Percentiles rank a stretch among this genome's conserved stretches.
Evolutionary conservation across 2,329 filamentous ascomycete species (phyloP).

Genomic region (Pyrenophora graminea): DNA sequence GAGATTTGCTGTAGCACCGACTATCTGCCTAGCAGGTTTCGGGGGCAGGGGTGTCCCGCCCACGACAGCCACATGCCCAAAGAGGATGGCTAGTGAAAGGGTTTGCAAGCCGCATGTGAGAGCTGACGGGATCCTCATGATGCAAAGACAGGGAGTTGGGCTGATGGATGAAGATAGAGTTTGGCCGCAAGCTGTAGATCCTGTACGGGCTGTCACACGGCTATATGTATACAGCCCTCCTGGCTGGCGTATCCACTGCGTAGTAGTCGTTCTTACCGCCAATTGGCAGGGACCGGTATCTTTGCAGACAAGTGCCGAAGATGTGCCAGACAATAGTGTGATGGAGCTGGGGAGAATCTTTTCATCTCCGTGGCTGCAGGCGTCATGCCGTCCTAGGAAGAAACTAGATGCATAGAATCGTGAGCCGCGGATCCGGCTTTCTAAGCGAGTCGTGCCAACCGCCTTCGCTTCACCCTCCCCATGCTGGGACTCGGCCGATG

Average conservation of each 20-base stretch:
- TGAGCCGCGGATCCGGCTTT: background rate
- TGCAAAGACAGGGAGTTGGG: slow-evolving; percentile 4
- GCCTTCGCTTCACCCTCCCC: background rate
- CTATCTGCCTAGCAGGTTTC: slow-evolving; percentile 8
- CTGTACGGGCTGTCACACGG: slow-evolving; percentile 6
- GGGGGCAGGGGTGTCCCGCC: slow-evolving; percentile 13
- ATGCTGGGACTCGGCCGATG: background rate
- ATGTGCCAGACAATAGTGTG: slow-evolving; percentile 10
- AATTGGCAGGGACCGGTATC: slow-evolving; percentile 1
- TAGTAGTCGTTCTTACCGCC: slow-evolving; percentile 10
- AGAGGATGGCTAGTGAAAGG: slow-evolving; percentile 11
- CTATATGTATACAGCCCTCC: slow-evolving; percentile 16
- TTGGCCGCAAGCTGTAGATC: slow-evolving; percentile 12
- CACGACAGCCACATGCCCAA: slow-evolving; percentile 7
- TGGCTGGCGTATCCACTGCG: slow-evolving; percentile 1
- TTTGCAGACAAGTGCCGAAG: slow-evolving; percentile 7
- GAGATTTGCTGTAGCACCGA: slow-evolving; percentile 16
- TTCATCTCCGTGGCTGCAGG: slow-evolving; percentile 17
- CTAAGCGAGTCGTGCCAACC: slow-evolving; percentile 8
- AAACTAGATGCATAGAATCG: slow-evolving; percentile 1
- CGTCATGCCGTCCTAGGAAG: background rate
- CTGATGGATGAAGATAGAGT: slow-evolving; percentile 8
- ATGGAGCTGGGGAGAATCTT: slow-evolving; percentile 5
- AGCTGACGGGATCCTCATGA: slow-evolving; percentile 15
- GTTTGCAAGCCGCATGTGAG: slow-evolving; percentile 7